Evolutionary conservation across 192 early-diverging fungal species (phyloP).

Genomic region (Martensiomyces pterosporus): DNA sequence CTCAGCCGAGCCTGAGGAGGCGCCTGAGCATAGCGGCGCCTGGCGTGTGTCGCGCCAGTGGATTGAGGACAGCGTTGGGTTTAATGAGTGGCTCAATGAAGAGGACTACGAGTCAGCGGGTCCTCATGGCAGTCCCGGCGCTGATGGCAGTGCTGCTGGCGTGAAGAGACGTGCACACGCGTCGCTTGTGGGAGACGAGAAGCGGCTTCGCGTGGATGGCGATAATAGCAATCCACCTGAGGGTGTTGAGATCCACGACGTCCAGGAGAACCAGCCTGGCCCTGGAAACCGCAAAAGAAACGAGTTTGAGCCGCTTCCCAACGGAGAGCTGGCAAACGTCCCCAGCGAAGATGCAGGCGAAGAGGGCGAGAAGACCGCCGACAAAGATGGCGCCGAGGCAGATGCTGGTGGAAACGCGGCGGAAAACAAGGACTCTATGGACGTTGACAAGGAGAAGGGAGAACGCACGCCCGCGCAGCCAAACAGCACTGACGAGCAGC

Average conservation of each 20-base stretch:
- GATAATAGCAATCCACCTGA: constrained; percentile 14
- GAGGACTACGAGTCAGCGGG: constrained; percentile 81
- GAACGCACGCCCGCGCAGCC: too few species aligned
- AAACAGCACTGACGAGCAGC: constrained; percentile 22
- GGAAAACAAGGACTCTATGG: constrained; percentile 9
- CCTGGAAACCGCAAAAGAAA: constrained; percentile 18
- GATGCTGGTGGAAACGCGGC: constrained; percentile 4
- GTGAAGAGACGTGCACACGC: constrained; percentile 44
- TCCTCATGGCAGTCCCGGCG: constrained; percentile 10
- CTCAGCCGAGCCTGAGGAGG: constrained; percentile 56
- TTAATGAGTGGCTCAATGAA: constrained; percentile 83
- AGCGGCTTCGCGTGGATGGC: constrained; percentile 25
- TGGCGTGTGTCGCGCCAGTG: constrained; percentile 70
- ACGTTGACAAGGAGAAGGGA: constrained; percentile 13
- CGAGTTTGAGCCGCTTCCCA: constrained; percentile 36
- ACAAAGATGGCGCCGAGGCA: constrained; percentile 3
- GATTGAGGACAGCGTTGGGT: constrained; percentile 68
- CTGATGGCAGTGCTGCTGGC: constrained; percentile 10
- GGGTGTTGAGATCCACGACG: constrained; percentile 16
- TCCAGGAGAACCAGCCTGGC: constrained; percentile 10
- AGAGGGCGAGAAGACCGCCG: constrained; percentile 5
- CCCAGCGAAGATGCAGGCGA: constrained; percentile 5
- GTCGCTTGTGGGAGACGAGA: constrained; percentile 30
- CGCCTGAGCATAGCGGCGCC: constrained; percentile 60
- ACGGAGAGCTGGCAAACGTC: constrained; percentile 34